Base-by-base conservation (phyloP, 2,329 filamentous ascomycete genomes). In the Zymoseptoria passerinii region DNA sequence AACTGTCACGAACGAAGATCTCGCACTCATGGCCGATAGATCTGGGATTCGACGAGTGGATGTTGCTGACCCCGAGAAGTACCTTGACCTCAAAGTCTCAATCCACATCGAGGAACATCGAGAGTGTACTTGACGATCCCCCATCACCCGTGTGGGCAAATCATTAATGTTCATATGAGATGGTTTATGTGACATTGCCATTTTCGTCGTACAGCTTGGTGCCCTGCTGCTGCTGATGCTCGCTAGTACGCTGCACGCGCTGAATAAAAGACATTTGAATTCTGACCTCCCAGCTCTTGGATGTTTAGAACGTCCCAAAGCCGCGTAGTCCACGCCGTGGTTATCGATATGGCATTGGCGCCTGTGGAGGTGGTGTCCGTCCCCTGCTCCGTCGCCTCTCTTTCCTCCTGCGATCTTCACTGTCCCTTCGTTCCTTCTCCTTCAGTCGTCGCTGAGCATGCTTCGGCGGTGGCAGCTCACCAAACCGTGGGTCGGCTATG, bases 401-500 rank as follows among this genome's bases (percentile, higher is more conserved):
- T 50, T 64, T 68, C 54, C 64, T 65, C 28, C 62, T 52, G 29
- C 65, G 59, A 52, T 61, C 62, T 50, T 62, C 61, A 48, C 65
- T 67, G 8, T 67, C 66, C 54, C 68, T 58, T 70, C 74, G 58
- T 63, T 65, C 40, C 66, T 68, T 56, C 62, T 66, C 58, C 71
- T 66, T 64, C 70, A 71, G 61, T 68, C 54, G 72, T 65, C 72
- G 73, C 23, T 57, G 55, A 50, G 58, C 54, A 53, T 62, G 58
- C 35, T 52, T 51, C 13, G 35, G 49, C 3, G 59, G 50, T 8
- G 54, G 48, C 9, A 40, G 28, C 19, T 35, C 58, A 13, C 69
- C 68, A 55, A 70, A 68, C 13, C 61, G 53, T 2, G 75, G 75
- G 54, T 75, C 69, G 10, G 66, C 52, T 1, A 78, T 73, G 44